A percentile compares a stretch with the other conserved stretches of the same genome.
Evolutionary conservation across 345 rosid genomes (phyloP).

Genomic region (Ailanthus altissimus): DNA sequence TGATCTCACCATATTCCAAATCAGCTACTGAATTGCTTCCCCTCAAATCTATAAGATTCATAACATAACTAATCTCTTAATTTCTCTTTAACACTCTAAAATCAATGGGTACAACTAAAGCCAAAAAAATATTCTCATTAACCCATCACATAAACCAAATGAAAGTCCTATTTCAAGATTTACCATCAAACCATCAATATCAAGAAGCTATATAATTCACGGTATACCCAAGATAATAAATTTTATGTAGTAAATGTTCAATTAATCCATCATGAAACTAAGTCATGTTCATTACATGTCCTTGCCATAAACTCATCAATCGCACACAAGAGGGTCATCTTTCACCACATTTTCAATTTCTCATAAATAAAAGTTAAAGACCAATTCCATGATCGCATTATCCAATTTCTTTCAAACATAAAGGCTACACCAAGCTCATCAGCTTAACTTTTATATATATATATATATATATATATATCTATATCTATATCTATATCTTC

Average conservation of each 20-base stretch:
- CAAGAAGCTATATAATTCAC: not conserved
- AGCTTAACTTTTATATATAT: not conserved
- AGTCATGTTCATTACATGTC: not conserved
- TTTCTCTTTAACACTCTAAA: not conserved
- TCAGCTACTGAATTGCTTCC: constrained; percentile 20
- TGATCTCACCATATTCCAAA: constrained; percentile 32
- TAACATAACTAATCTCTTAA: not conserved
- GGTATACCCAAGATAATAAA: not conserved
- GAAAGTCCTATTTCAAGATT: not conserved
- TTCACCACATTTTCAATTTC: constrained; percentile 2
- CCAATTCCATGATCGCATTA: not conserved
- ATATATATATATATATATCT: too few species aligned
- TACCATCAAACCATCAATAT: not conserved
- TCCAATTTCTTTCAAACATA: not conserved
- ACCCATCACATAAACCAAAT: constrained; percentile 7
- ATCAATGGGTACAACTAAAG: not conserved
- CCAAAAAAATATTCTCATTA: not conserved
- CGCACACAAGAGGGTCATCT: not conserved
- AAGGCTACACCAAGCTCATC: not conserved
- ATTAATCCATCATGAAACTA: not conserved
- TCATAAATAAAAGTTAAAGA: not conserved
- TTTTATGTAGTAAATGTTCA: not conserved
- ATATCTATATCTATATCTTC: too few species aligned
- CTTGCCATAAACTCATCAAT: not conserved
- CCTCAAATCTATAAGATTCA: constrained; percentile 9